Percentiles rank a stretch among this genome's conserved stretches.
These are phyloP conservation scores for Fraxinus ornus DNA, from an alignment of 305 asterid genomes.

Conservation along the genomic window DNA sequence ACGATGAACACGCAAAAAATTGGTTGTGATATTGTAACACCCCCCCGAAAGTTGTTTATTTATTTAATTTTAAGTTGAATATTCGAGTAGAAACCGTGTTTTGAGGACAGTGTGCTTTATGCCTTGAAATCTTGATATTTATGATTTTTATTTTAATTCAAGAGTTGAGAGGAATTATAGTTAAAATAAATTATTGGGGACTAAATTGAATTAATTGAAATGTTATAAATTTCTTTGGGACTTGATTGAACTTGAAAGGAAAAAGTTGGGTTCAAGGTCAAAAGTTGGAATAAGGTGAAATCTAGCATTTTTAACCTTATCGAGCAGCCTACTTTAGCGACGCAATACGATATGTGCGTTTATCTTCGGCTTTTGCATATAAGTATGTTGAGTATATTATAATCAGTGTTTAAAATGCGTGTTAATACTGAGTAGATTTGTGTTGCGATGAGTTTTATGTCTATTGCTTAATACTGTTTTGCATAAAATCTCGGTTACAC, in stretches of 20 bases:
- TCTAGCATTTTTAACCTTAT: background rate
- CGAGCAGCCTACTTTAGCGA: background rate
- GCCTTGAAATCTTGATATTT: background rate
- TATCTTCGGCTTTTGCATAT: background rate
- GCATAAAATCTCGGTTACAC: background rate
- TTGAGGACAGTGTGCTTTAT: background rate
- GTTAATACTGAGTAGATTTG: background rate
- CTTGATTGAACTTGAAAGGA: background rate
- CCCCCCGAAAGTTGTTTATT: background rate
- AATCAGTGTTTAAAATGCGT: background rate
- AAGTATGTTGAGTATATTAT: background rate
- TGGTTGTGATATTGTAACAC: background rate
- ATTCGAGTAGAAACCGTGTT: background rate
- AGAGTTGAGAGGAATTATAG: background rate
- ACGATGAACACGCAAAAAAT: background rate
- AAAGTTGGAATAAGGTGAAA: background rate
- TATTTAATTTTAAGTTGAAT: background rate
- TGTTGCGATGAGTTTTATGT: background rate
- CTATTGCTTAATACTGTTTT: background rate
- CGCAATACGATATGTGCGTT: no score
- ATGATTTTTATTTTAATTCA: background rate
- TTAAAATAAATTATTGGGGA: background rate
- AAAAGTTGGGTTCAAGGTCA: background rate
- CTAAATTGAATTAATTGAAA: background rate
- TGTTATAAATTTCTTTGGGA: background rate